These are phyloP conservation scores for Mycena latifolia DNA, from an alignment of 768 basidiomycete species.

Conservation along the genomic window DNA sequence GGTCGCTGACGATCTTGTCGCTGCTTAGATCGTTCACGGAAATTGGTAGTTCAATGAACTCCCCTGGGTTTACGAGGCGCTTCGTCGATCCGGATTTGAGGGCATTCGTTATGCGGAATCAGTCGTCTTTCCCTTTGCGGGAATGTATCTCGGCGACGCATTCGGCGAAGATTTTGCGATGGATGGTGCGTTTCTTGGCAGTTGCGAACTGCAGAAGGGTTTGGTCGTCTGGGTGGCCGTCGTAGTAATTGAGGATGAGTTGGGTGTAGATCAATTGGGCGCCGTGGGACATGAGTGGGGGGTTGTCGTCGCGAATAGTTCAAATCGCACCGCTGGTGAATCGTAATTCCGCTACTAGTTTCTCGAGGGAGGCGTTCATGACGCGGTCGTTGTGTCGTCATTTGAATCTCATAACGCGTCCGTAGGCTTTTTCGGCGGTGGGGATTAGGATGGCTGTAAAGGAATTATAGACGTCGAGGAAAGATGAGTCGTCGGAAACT, in stretches of 20 bases:
- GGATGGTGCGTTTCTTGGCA: background rate
- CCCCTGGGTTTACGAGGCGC: background rate
- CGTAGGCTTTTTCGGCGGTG: no score
- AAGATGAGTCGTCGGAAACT: no score
- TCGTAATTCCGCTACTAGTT: background rate
- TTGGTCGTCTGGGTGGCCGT: background rate
- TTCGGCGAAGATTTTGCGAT: background rate
- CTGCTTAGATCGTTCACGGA: constrained; percentile 3
- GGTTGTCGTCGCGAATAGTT: background rate
- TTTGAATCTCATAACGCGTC: constrained; percentile 6
- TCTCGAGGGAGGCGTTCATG: background rate
- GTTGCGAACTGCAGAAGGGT: background rate
- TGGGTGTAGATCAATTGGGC: background rate
- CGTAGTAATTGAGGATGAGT: background rate
- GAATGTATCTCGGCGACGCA: background rate
- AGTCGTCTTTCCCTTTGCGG: background rate
- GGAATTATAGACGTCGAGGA: no score
- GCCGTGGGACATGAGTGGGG: no score
- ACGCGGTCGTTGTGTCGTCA: background rate
- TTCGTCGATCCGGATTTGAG: constrained; percentile 5
- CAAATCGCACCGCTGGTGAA: background rate
- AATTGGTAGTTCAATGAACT: background rate
- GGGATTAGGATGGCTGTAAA: no score
- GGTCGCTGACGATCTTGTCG: constrained; percentile 14
- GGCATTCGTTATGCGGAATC: background rate